Base-by-base conservation (phyloP, 2,329 filamentous ascomycete genomes). In the Apiospora rasikravindrae region DNA sequence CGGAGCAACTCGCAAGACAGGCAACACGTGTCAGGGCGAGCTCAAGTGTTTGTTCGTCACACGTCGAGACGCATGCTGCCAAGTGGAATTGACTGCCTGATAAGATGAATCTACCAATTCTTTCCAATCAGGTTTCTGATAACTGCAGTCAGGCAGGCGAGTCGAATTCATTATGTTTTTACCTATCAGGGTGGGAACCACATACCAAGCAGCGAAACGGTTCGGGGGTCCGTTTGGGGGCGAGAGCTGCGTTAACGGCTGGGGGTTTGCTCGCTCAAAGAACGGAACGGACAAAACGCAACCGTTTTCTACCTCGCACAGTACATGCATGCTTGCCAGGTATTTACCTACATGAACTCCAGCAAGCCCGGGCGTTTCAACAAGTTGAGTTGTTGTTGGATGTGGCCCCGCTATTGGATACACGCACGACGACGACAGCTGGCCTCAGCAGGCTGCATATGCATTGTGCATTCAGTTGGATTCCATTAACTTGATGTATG, bases 401-500 rank as follows among this genome's bases (percentile, higher is more conserved):
- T 61, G 53, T 10, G n/a, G 57, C 57, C 57, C 57, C 57, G 33
- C 33, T 14, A 40, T 64, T 64, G 57, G 57, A n/a, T 40, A 64
- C 57, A 64, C 33, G 22, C 53, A 57, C 51, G 24, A 42, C 40
- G 14, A 33, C 14, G 26, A 19, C 26, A 6, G 51, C 51, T 33
- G 14, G 26, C 51, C 51, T n/a, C 53, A 64, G 57, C 57, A 64
- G 57, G 29, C 19, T 64, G 57, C 57, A 64, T 64, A 22, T 22
- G 26, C 19, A 61, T 64, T 26, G 45, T n/a, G 53, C 53, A 22
- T 61, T 37, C 53, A 22, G 29, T 37, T 61, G 53, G 53, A 22
- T 61, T 8, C 16, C 26, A 37, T 61, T 49, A 49, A 49, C 8
- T 29, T 37, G 2, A 33, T 19, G 8, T 37, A 61, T 11, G 26